Base-by-base conservation (phyloP, 1,139 yeast genomes). In the Suhomyces kunorum region DNA sequence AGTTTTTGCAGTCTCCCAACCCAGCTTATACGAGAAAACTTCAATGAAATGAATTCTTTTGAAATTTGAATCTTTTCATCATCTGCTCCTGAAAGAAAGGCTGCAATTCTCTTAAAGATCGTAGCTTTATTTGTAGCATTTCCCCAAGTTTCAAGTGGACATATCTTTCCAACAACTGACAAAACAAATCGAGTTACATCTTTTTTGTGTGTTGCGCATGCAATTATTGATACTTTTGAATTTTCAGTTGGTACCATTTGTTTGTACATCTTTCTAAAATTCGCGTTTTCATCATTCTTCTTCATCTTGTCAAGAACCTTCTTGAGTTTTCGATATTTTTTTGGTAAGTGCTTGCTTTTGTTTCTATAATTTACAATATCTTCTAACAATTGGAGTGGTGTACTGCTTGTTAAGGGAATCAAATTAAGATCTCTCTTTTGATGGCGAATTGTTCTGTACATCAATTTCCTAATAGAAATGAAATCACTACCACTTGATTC, bases 71-170 rank as follows among this genome's bases (percentile, higher is more conserved):
- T 34, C 4, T 47, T 45, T 3, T 67, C 69, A 23, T 59, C 61
- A 6, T 66, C 51, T 0, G 70, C 66, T 7, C 74, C 51, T 13
- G 57, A 55, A 0, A 88, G 47, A 32, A 74, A 64, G 5, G 46
- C 40, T 0, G 74, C 62, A 0, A 85, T 50, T 13, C 61, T 58
- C 2, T 54, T 48, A 30, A 68, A 55, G 0, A 86, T 51, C 0
- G 56, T 44, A 0, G 67, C 42, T 54, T 76, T 75, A 52, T 87
- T 87, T 6, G 50, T 45, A 2, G 46, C 45, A 1, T 78, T 58
- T 0, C 96, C 96, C 67, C 84, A 76, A 2, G 76, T 49, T 8
- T 64, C 68, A 2, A 55, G 30, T 0, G 92, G 88, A 23, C 85
- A 61, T 0, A 83, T 44, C 38, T 68, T 72, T 7, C 74, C 76